A percentile compares a stretch with the other conserved stretches of the same genome.
Evolutionary conservation across 192 early-diverging fungal species (phyloP).

Genomic region (Entrophospora sp.): DNA sequence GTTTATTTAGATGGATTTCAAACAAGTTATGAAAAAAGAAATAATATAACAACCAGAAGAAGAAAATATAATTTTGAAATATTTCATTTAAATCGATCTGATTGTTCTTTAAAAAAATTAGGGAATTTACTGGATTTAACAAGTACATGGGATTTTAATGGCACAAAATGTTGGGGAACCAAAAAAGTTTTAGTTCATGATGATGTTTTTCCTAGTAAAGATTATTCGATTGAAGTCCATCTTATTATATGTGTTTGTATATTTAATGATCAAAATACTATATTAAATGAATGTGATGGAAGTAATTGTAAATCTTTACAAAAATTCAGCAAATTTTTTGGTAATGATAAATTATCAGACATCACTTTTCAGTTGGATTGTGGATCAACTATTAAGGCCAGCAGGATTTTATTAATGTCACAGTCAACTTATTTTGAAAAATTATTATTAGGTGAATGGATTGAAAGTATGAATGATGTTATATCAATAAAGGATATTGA

Average conservation of each 20-base stretch:
- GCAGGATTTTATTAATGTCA: background rate
- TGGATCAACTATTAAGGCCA: slow-evolving; percentile 12
- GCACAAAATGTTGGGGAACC: too few relatives aligned
- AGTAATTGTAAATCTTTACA: background rate
- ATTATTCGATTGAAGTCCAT: too few relatives aligned
- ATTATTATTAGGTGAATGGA: background rate
- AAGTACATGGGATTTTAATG: too few relatives aligned
- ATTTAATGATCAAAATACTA: background rate
- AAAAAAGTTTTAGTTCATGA: too few relatives aligned
- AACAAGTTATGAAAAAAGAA: background rate
- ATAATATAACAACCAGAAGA: background rate
- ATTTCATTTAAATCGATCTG: background rate
- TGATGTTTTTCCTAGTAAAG: too few relatives aligned
- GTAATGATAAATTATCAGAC: slow-evolving; percentile 1
- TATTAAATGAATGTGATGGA: background rate
- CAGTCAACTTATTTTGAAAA: slow-evolving; percentile 10
- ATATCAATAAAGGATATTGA: background rate
- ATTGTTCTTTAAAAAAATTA: background rate
- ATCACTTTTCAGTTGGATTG: slow-evolving; percentile 13
- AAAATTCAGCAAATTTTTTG: too few relatives aligned
- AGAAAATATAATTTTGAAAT: background rate
- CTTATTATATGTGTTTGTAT: too few relatives aligned
- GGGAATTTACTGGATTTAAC: background rate
- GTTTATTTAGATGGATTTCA: background rate
- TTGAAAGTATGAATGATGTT: background rate